Evolutionary conservation across 208 protist species (phyloP).

Genomic region (Zelonia costaricensis): DNA sequence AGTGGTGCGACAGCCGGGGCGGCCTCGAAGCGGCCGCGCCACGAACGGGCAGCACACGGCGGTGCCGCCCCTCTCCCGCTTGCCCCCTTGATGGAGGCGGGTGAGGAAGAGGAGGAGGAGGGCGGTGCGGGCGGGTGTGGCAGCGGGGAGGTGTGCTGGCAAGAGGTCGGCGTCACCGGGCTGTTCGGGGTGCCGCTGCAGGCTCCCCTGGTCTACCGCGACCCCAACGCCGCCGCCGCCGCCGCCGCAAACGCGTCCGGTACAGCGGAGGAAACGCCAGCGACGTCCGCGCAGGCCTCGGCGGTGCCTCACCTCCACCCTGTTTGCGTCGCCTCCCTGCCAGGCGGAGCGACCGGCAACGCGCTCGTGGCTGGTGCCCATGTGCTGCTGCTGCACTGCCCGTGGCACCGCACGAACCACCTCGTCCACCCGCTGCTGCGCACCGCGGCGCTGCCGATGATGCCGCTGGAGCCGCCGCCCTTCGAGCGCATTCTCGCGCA

Average conservation of each 20-base stretch:
- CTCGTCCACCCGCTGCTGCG: slow-evolving; percentile 57
- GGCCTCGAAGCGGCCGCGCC: slow-evolving; percentile 17
- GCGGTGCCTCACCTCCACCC: slow-evolving; percentile 25
- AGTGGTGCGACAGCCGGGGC: neutral
- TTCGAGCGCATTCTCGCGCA: slow-evolving; percentile 31
- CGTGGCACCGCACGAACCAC: slow-evolving; percentile 41
- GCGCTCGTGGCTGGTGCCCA: slow-evolving; percentile 5
- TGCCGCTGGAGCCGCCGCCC: slow-evolving; percentile 20
- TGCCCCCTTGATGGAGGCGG: neutral
- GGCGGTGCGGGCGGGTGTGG: slow-evolving; percentile 5
- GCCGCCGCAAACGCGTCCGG: neutral
- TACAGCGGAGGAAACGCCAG: neutral
- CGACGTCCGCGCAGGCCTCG: too few relatives aligned
- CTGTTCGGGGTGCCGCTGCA: slow-evolving; percentile 54
- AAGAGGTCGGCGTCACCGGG: slow-evolving; percentile 66
- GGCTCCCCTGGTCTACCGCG: slow-evolving; percentile 32
- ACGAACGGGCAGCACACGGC: neutral
- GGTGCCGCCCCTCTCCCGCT: neutral
- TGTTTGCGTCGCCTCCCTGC: neutral
- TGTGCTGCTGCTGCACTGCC: slow-evolving; percentile 56
- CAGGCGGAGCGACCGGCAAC: neutral
- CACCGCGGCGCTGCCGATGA: slow-evolving; percentile 11
- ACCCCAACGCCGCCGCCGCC: slow-evolving; percentile 6
- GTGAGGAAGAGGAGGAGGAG: slow-evolving; percentile 20
- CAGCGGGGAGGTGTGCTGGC: slow-evolving; percentile 45